Conservation (phyloP, 2,329 filamentous ascomycete genomes). For the Seiridium cupressi region DNA sequence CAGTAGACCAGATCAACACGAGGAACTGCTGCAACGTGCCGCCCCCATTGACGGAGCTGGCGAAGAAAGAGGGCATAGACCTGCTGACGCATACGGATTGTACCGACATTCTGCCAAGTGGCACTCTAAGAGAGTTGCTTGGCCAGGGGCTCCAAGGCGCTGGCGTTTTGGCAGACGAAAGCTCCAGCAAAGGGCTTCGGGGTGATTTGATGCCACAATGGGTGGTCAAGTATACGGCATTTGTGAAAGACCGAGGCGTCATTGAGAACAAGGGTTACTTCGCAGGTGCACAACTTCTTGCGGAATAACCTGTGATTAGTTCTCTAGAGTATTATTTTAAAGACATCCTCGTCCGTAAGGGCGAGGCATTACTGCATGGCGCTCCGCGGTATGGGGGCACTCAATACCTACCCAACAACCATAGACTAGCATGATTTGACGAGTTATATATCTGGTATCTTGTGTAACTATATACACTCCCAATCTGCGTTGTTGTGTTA, state of each 20-base stretch:
- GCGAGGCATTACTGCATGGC: neutral
- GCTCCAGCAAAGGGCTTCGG: slow-evolving; percentile 56
- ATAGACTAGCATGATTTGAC: slow-evolving; percentile 4
- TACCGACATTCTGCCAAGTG: slow-evolving; percentile 83
- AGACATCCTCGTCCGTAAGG: no score
- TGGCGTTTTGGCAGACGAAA: slow-evolving; percentile 67
- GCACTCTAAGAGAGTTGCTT: slow-evolving; percentile 81
- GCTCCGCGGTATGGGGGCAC: neutral
- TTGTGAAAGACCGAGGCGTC: slow-evolving; percentile 88
- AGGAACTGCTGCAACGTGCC: slow-evolving; percentile 95
- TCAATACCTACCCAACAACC: neutral
- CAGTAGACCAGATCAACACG: slow-evolving; percentile 94
- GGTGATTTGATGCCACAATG: slow-evolving; percentile 85
- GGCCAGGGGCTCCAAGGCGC: slow-evolving; percentile 71
- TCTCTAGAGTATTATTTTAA: neutral
- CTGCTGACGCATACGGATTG: slow-evolving; percentile 92
- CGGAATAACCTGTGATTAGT: slow-evolving; percentile 15
- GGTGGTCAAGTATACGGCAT: slow-evolving; percentile 97
- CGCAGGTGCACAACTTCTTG: slow-evolving; percentile 72
- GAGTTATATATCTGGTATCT: neutral
- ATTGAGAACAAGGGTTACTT: slow-evolving; percentile 99
- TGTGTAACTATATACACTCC: neutral
- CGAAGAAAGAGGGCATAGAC: slow-evolving; percentile 81
- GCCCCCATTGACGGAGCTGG: slow-evolving; percentile 78
- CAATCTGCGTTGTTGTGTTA: no score